Evolutionary conservation across 2,329 filamentous ascomycete genomes (phyloP).

Genomic region (Neofusicoccum cordaticola): DNA sequence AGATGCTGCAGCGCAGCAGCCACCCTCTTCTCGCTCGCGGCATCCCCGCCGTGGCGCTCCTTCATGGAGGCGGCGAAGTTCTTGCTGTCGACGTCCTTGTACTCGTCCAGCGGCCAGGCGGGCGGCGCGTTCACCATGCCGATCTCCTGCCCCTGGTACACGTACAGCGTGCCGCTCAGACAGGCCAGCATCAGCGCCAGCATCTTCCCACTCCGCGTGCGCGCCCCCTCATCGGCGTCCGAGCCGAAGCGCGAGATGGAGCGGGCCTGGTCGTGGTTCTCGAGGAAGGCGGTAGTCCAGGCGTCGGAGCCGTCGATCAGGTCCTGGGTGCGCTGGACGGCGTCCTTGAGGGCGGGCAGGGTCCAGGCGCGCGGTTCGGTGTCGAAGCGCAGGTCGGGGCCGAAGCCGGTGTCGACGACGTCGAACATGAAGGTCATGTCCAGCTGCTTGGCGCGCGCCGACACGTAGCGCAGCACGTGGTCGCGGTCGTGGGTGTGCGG

Average conservation of each 20-base stretch:
- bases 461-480: slow-evolving; percentile 60
- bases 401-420: slow-evolving; percentile 50
- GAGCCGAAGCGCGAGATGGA: slow-evolving; percentile 51
- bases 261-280: slow-evolving; percentile 63
- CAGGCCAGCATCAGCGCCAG: slow-evolving; percentile 50
- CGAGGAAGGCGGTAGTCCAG: slow-evolving; percentile 59
- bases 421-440: slow-evolving; percentile 71
- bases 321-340: slow-evolving; percentile 46
- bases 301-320: slow-evolving; percentile 49
- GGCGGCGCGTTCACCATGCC: slow-evolving; percentile 57
- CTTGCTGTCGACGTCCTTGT: slow-evolving; percentile 61
- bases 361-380: slow-evolving; percentile 31
- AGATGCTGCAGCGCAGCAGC: slow-evolving; percentile 55
- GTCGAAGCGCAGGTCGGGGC: background rate
- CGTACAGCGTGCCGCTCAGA: slow-evolving; percentile 54
- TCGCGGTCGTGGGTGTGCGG: slow-evolving; percentile 59
- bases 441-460: slow-evolving; percentile 57
- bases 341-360: slow-evolving; percentile 41
- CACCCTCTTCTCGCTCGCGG: slow-evolving; percentile 33
- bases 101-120: slow-evolving; percentile 53
- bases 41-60: slow-evolving; percentile 24
- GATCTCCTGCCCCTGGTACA: slow-evolving; percentile 63
- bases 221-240: too few species aligned
- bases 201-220: slow-evolving; percentile 47
- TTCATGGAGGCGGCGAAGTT: slow-evolving; percentile 34